A percentile compares a stretch with the other conserved stretches of the same genome.
phyloP scores from a whole-genome alignment of 2,329 filamentous ascomycete genomes.

The Hypoxylon sp. region DNA sequence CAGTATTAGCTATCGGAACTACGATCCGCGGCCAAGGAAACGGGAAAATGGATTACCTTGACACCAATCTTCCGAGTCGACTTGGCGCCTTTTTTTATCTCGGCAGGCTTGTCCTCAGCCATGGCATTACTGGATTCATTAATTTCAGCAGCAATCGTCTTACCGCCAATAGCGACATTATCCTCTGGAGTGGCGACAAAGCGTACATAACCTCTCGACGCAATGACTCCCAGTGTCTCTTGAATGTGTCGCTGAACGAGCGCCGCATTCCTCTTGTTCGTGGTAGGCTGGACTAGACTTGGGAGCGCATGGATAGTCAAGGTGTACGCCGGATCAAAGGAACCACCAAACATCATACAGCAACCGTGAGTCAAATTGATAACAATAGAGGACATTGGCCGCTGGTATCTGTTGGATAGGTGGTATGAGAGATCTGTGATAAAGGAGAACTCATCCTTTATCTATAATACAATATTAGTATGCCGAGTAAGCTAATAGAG shows the following conservation, averaged over 20 bases:
- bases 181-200: slow-evolving; percentile 80
- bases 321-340: slow-evolving; percentile 84
- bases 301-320: slow-evolving; percentile 81
- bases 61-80: slow-evolving; percentile 48
- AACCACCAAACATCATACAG: slow-evolving; percentile 81
- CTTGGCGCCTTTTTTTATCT: slow-evolving; percentile 48
- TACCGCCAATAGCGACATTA: slow-evolving; percentile 78
- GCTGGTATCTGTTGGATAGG: slow-evolving; percentile 81
- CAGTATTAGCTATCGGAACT: slow-evolving; percentile 41
- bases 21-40: slow-evolving; percentile 22
- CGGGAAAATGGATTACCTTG: slow-evolving; percentile 46
- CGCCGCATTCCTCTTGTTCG: slow-evolving; percentile 85
- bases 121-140: slow-evolving; percentile 66
- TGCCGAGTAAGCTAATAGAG: not conserved
- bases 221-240: slow-evolving; percentile 76
- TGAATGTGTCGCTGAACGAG: slow-evolving; percentile 83
- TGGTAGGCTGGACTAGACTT: slow-evolving; percentile 77
- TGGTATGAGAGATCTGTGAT: slow-evolving; percentile 81
- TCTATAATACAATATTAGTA: slow-evolving; percentile 60
- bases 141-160: slow-evolving; percentile 78
- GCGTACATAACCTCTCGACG: slow-evolving; percentile 78
- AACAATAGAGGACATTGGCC: slow-evolving; percentile 80
- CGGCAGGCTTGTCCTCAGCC: slow-evolving; percentile 45
- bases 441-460: slow-evolving; percentile 81
- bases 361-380: slow-evolving; percentile 82